Evolutionary conservation across 2,329 filamentous ascomycete species (phyloP).

Genomic region (Penicillium sclerotiorum): DNA sequence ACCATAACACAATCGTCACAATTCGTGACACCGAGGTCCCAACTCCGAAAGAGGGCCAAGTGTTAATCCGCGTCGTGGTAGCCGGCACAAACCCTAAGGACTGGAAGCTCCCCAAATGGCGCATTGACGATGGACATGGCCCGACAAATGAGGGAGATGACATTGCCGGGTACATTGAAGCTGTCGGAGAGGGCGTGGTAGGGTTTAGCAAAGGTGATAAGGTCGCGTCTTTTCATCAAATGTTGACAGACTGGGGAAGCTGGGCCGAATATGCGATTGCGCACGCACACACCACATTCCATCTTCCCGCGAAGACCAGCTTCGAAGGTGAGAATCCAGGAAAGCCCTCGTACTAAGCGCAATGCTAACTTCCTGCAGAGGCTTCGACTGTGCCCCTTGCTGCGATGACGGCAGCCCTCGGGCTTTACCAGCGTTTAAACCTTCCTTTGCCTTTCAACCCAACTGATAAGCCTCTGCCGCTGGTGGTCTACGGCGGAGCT

Average conservation of each 20-base stretch:
- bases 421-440: conserved; percentile 50
- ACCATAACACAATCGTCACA: conserved; percentile 33
- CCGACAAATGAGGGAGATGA: conserved; percentile 53
- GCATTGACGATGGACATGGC: neutral
- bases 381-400: conserved; percentile 61
- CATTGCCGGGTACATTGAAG: conserved; percentile 55
- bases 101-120: conserved; percentile 41
- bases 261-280: conserved; percentile 62
- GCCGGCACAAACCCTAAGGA: conserved; percentile 53
- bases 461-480: conserved; percentile 36
- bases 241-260: conserved; percentile 53
- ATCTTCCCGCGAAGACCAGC: conserved; percentile 51
- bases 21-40: conserved; percentile 50
- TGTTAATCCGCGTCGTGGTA: conserved; percentile 46
- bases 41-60: conserved; percentile 36
- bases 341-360: neutral
- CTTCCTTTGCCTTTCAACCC: conserved; percentile 55
- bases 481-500: conserved; percentile 54
- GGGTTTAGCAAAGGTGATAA: conserved; percentile 60
- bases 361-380: conserved; percentile 36
- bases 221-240: conserved; percentile 54
- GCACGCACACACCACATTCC: conserved; percentile 57
- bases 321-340: conserved; percentile 52
- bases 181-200: conserved; percentile 54
- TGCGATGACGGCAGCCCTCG: conserved; percentile 57